Percentiles rank a stretch among this genome's conserved stretches.
These are phyloP conservation scores for Lobosporangium transversale DNA, from an alignment of 192 early-diverging fungal species.

Conservation along the genomic window DNA sequence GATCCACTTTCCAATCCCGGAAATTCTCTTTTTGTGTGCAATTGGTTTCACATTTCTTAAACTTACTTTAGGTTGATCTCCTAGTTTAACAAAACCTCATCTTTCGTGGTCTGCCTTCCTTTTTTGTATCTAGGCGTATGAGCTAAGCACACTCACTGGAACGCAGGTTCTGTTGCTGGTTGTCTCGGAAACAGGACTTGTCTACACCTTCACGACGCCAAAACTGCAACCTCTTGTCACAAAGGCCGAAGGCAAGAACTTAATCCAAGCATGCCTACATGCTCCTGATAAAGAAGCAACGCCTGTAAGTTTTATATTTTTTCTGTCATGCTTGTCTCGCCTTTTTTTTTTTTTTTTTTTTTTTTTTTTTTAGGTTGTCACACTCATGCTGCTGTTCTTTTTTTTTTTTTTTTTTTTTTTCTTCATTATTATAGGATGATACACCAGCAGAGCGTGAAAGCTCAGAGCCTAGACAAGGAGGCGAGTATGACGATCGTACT, in stretches of 20 bases:
- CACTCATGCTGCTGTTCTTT: background rate
- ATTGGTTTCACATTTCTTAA: background rate
- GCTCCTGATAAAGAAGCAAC: slow-evolving; percentile 71
- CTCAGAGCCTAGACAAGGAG: background rate
- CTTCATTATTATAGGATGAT: background rate
- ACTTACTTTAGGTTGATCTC: too few relatives aligned
- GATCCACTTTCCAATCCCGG: background rate
- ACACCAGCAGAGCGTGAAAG: slow-evolving; percentile 2
- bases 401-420: background rate
- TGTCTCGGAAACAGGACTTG: slow-evolving; percentile 94
- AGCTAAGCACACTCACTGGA: slow-evolving; percentile 92
- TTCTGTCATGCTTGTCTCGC: background rate
- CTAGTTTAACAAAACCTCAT: too few relatives aligned
- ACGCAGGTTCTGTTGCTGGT: slow-evolving; percentile 94
- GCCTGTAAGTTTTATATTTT: slow-evolving; percentile 28
- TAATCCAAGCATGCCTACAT: slow-evolving; percentile 93
- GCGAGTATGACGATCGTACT: background rate
- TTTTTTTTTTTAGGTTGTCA: too few relatives aligned
- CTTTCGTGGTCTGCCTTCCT: slow-evolving; percentile 1
- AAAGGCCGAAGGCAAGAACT: slow-evolving; percentile 89
- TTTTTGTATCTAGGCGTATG: slow-evolving; percentile 76
- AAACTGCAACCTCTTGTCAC: slow-evolving; percentile 94
- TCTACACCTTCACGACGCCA: slow-evolving; percentile 94
- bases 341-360: slow-evolving; percentile 2
- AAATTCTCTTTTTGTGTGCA: slow-evolving; percentile 19